These are phyloP conservation scores for Limnomonas spitsbergensis DNA, from an alignment of 139 green algal genomes.

Conservation along the genomic window DNA sequence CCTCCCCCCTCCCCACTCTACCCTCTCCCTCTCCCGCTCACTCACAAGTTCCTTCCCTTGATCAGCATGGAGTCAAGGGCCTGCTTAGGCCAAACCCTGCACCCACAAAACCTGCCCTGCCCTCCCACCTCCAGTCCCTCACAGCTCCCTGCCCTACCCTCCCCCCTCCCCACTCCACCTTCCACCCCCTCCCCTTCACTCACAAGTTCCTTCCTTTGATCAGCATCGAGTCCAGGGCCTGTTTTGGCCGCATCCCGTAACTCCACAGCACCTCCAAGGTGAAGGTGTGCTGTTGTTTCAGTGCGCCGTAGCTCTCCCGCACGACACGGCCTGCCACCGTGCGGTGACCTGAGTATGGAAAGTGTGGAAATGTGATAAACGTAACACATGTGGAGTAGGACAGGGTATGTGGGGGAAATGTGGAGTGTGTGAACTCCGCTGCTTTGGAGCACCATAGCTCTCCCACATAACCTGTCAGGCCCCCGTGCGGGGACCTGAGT, in stretches of 20 bases:
- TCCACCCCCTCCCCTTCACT: not conserved
- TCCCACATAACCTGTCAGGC: no score
- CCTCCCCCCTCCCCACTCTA: no score
- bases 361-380: not conserved
- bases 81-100: not conserved
- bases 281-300: not conserved
- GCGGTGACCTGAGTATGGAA: not conserved
- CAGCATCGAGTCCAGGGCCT: not conserved
- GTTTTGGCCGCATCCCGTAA: not conserved
- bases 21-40: no score
- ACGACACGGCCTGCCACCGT: not conserved
- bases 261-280: constrained; percentile 1
- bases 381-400: no score
- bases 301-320: not conserved
- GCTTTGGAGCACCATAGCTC: no score
- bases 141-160: not conserved
- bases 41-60: not conserved
- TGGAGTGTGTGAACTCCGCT: no score
- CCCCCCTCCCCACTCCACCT: not conserved
- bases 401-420: no score
- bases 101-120: not conserved
- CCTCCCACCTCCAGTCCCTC: not conserved
- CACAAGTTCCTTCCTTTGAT: not conserved
- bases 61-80: not conserved
- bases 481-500: no score